A percentile compares a stretch with the other conserved stretches of the same genome.
These are phyloP conservation scores for Neurospora crassa DNA, from an alignment of 2,329 filamentous ascomycete genomes.

Conservation along the genomic window DNA sequence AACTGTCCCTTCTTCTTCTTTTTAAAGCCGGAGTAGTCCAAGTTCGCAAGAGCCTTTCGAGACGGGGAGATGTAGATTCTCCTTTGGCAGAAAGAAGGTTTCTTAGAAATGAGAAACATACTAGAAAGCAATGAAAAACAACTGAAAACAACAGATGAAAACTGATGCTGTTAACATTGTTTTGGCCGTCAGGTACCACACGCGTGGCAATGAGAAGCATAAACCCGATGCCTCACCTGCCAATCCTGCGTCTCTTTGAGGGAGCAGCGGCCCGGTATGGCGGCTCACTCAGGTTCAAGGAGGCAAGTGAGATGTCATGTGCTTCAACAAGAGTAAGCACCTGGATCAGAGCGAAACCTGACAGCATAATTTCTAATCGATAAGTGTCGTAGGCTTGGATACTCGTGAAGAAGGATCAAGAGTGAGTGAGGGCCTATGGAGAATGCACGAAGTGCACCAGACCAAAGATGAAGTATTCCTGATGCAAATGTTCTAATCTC, in stretches of 20 bases:
- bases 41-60: neutral
- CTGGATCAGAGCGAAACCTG: neutral
- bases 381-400: neutral
- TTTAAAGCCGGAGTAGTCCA: neutral
- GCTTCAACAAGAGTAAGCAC: neutral
- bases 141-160: neutral
- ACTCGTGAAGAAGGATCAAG: neutral
- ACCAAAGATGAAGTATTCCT: neutral
- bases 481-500: neutral
- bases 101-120: neutral
- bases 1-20: neutral
- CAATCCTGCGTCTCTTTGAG: neutral
- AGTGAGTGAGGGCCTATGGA: neutral
- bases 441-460: neutral
- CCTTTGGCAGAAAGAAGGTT: neutral
- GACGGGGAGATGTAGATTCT: neutral
- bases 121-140: neutral
- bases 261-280: neutral
- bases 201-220: neutral
- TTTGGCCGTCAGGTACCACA: neutral
- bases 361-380: neutral
- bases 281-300: neutral
- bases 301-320: neutral
- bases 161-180: neutral
- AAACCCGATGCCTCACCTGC: neutral